These are phyloP conservation scores for Marchantia polymorpha DNA, from an alignment of 225 moss, liverwort and hornwort species.

Conservation along the genomic window DNA sequence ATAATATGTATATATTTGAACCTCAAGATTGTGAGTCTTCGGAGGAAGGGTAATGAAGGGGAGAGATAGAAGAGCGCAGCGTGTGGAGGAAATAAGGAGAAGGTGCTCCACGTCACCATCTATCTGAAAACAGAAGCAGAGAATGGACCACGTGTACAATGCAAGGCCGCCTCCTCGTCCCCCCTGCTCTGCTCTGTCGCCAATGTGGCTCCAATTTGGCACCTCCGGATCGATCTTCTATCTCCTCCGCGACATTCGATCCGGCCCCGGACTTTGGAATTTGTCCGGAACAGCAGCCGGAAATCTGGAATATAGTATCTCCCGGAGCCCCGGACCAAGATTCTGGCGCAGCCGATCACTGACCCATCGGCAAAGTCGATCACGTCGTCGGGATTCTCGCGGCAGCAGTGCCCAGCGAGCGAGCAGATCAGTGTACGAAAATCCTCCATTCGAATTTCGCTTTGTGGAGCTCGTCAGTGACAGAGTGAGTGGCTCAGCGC, in stretches of 20 bases:
- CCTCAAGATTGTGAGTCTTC: too few relatives aligned
- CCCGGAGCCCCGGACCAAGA: neutral
- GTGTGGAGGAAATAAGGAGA: too few relatives aligned
- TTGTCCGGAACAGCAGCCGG: neutral
- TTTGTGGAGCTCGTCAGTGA: neutral
- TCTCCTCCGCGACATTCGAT: neutral
- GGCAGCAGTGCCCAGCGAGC: neutral
- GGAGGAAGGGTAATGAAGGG: too few relatives aligned
- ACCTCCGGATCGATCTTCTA: neutral
- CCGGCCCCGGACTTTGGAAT: neutral
- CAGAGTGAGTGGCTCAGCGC: neutral
- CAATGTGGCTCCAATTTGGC: neutral
- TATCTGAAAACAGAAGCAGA: slow-evolving; percentile 11
- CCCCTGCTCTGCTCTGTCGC: neutral
- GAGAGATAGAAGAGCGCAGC: too few relatives aligned
- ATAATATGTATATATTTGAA: too few relatives aligned
- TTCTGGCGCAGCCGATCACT: neutral
- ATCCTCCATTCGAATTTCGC: too few relatives aligned
- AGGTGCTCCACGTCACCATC: neutral
- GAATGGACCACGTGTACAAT: slow-evolving; percentile 10
- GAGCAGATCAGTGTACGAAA: neutral
- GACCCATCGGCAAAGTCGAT: neutral
- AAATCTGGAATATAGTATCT: too few relatives aligned
- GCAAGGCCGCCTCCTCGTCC: neutral
- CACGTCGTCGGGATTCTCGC: neutral